These are phyloP conservation scores for Serendipita vermifera DNA, from an alignment of 768 basidiomycete genomes.

Conservation along the genomic window DNA sequence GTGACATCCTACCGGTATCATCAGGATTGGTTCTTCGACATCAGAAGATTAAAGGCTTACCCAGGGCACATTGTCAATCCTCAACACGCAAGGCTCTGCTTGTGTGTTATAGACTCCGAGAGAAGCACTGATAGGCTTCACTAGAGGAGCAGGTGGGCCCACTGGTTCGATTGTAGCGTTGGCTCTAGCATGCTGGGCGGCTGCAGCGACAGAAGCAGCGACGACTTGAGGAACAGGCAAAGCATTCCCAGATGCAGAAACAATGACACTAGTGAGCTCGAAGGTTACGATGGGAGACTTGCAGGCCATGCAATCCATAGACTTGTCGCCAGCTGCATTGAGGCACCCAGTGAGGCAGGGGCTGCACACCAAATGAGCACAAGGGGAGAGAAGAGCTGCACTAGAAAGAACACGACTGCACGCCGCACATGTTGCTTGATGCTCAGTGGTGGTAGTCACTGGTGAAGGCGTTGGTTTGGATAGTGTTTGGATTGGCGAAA, in stretches of 20 bases:
- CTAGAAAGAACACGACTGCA: neutral
- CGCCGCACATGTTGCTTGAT: neutral
- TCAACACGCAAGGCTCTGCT: constrained; percentile 46
- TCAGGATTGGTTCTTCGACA: neutral
- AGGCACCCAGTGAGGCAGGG: constrained; percentile 72
- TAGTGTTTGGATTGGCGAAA: neutral
- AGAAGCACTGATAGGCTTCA: neutral
- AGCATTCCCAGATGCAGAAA: constrained; percentile 7
- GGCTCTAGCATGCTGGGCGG: neutral
- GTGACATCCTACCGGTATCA: constrained; percentile 55
- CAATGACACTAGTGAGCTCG: constrained; percentile 20
- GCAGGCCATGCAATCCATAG: constrained; percentile 75
- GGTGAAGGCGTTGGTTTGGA: neutral
- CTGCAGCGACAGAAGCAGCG: constrained; percentile 21
- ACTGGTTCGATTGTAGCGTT: neutral
- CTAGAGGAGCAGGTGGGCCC: neutral
- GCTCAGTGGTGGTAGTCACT: neutral
- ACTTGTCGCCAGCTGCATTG: constrained; percentile 83
- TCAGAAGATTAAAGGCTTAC: constrained; percentile 30
- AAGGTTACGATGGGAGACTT: constrained; percentile 58
- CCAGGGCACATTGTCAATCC: constrained; percentile 86
- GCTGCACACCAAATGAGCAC: constrained; percentile 64
- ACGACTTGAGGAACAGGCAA: constrained; percentile 2
- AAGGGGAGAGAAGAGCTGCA: constrained; percentile 41
- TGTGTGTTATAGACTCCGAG: constrained; percentile 14